These are phyloP conservation scores for Prunella vulgaris DNA, from an alignment of 257 asterid genomes.

Conservation along the genomic window DNA sequence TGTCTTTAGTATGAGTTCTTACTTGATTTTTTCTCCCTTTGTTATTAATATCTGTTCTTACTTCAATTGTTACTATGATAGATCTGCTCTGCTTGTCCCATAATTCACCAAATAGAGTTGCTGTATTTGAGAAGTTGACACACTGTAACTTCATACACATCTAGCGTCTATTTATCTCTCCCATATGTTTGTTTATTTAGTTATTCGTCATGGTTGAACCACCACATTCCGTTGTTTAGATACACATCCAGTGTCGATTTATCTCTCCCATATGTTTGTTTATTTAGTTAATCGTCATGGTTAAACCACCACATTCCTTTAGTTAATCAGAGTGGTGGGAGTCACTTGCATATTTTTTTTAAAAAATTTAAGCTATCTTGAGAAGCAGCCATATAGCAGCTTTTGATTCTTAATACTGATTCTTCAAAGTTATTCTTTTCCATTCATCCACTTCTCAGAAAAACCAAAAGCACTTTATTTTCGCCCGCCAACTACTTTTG, in stretches of 20 bases:
- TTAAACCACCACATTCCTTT: background rate
- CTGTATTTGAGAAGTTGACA: constrained; percentile 3
- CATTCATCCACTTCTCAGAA: background rate
- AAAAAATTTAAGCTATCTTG: background rate
- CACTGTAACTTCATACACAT: background rate
- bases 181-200: background rate
- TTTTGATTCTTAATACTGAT: background rate
- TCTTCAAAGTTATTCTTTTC: background rate
- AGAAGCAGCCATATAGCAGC: background rate
- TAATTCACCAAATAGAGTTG: background rate
- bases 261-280: background rate
- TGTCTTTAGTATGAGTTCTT: background rate
- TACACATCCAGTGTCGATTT: background rate
- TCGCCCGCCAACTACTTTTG: background rate
- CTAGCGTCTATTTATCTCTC: constrained; percentile 1
- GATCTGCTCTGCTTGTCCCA: constrained; percentile 4
- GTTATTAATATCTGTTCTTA: constrained; percentile 4
- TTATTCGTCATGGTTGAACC: background rate
- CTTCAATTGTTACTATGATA: background rate
- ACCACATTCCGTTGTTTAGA: background rate
- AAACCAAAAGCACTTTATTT: background rate
- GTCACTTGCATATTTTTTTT: background rate
- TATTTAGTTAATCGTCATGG: background rate
- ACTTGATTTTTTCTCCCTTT: no score
- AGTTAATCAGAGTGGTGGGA: background rate